A percentile compares a stretch with the other conserved stretches of the same genome.
These are phyloP conservation scores for Pseudogymnoascus sp. DNA, from an alignment of 2,329 filamentous ascomycete species.

Conservation along the genomic window DNA sequence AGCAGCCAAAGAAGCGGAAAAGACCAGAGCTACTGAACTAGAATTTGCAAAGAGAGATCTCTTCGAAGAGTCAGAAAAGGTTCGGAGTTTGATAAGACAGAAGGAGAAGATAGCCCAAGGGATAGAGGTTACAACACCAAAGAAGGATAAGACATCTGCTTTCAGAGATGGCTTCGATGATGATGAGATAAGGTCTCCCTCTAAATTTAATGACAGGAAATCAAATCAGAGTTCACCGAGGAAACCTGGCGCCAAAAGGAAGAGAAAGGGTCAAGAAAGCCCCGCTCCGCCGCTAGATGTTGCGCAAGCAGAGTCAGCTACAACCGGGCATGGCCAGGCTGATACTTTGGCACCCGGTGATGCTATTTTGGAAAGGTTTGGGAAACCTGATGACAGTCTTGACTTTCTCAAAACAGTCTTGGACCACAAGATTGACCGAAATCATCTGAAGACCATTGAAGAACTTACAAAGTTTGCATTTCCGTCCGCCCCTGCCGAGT, in stretches of 20 bases:
- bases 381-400: conserved; percentile 35
- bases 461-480: conserved; percentile 57
- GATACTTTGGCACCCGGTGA: conserved; percentile 25
- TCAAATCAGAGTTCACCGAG: conserved; percentile 48
- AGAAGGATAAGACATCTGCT: conserved; percentile 50
- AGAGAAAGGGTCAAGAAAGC: conserved; percentile 29
- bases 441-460: conserved; percentile 59
- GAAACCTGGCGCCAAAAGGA: conserved; percentile 54
- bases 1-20: conserved; percentile 55
- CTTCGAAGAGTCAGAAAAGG: conserved; percentile 46
- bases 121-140: conserved; percentile 47
- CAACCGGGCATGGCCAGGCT: not conserved
- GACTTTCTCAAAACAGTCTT: conserved; percentile 31
- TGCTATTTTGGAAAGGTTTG: conserved; percentile 31
- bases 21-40: conserved; percentile 60
- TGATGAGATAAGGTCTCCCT: conserved; percentile 46
- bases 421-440: conserved; percentile 32
- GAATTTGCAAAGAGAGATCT: conserved; percentile 68
- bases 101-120: conserved; percentile 38
- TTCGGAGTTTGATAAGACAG: conserved; percentile 34
- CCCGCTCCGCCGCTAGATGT: not conserved
- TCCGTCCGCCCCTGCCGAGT: conserved; percentile 54
- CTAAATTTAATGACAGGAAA: conserved; percentile 30
- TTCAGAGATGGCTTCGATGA: conserved; percentile 69
- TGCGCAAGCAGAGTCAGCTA: not conserved